phyloP scores from a whole-genome alignment of 2,329 filamentous ascomycete species.

The Monosporascus sp. region DNA sequence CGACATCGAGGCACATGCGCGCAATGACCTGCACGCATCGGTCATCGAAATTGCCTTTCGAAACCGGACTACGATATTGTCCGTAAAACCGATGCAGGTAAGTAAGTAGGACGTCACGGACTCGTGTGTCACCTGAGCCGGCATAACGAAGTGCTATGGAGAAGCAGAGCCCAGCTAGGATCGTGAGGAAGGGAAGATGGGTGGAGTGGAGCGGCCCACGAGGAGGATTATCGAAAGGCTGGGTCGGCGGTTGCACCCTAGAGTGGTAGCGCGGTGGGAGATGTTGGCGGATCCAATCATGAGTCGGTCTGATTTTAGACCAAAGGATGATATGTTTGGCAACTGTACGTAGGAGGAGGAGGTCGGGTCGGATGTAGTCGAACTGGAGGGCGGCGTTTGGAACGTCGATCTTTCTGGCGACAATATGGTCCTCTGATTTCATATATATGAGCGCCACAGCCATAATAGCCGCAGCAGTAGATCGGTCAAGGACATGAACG shows the following conservation, averaged over 20 bases:
- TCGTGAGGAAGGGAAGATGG: slow-evolving; percentile 89
- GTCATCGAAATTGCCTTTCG: slow-evolving; percentile 63
- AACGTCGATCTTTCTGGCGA: slow-evolving; percentile 88
- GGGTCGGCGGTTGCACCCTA: slow-evolving; percentile 55
- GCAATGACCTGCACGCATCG: slow-evolving; percentile 78
- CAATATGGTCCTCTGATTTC: slow-evolving; percentile 84
- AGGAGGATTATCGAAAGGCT: slow-evolving; percentile 29
- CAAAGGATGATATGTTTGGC: slow-evolving; percentile 91
- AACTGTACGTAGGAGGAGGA: slow-evolving; percentile 83
- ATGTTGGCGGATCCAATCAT: slow-evolving; percentile 69
- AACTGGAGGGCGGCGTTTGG: slow-evolving; percentile 88
- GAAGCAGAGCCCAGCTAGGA: slow-evolving; percentile 83
- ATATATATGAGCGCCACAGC: slow-evolving; percentile 91
- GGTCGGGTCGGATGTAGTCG: slow-evolving; percentile 90
- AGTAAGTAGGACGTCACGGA: slow-evolving; percentile 74
- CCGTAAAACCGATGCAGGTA: slow-evolving; percentile 85
- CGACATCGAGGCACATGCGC: slow-evolving; percentile 83
- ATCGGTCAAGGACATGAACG: slow-evolving; percentile 88
- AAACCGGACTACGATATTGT: slow-evolving; percentile 49
- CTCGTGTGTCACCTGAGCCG: slow-evolving; percentile 62
- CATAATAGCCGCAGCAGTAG: slow-evolving; percentile 87
- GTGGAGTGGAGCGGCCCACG: slow-evolving; percentile 58
- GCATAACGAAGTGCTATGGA: slow-evolving; percentile 68
- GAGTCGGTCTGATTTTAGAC: slow-evolving; percentile 69
- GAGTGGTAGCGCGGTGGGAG: slow-evolving; percentile 65